Evolutionary conservation across 805 yeast genomes (phyloP), one percentile per base, ranked within the genome.

Genomic region (Wickerhamiella australiensis): DNA sequence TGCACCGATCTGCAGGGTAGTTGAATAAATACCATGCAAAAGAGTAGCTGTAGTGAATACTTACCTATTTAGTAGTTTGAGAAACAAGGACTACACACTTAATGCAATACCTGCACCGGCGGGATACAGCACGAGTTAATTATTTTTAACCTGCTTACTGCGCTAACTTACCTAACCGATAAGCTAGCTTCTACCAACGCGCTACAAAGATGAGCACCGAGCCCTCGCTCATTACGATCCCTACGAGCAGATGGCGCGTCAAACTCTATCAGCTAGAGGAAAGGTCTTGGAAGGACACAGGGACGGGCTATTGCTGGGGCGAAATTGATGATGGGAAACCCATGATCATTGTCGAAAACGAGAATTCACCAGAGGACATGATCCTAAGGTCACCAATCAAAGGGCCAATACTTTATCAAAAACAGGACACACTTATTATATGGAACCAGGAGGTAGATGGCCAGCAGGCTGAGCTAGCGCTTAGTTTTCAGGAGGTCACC

Each of bases 361-460:
- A 87, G 61, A 68, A 73, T 25, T 73, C 80, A 52, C 68, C 77
- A 5, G 67, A 71, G 1, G 78, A 80, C 25, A 67, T 77, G 9
- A 67, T 90, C 20, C 66, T 90, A 37, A 74, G 76, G 58, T 77
- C 88, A 3, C 71, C 64, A 52, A 70, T 90, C n/a, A 80, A 76
- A 57, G 94, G 94, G 0, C 66, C 76, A 25, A 80, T 79, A 2
- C 94, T 84, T 57, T 90, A 84, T 62, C 96, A 90, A 62, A 75
- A 94, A 59, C 97, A 92, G 60, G 96, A 87, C 52, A 87, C 96
- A 0, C 69, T 90, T 44, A 85, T 90, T 8, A 95, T 90, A 18
- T 90, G 97, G 97, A 83, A 94, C 8, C 95, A 85, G 59, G 59
- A 67, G 2, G 38, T 22, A 25, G 42, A 23, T 25, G 72, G 74